phyloP scores from a whole-genome alignment of 495 filamentous ascomycete species.

The Penicillium lividum region DNA sequence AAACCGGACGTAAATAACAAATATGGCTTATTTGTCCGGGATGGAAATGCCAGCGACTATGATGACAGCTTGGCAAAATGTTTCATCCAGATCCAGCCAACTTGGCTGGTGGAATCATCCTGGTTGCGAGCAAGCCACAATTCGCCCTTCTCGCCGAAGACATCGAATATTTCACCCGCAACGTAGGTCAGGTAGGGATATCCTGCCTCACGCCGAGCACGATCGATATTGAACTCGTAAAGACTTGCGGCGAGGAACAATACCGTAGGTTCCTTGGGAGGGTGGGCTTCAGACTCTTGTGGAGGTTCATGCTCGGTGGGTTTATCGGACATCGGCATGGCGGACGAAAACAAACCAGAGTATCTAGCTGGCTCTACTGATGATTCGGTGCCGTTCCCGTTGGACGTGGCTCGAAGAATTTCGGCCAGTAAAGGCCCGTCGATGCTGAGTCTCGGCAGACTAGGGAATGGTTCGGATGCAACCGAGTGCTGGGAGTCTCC shows the following conservation, averaged over 20 bases:
- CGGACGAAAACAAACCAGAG: constrained; percentile 80
- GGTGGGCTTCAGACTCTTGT: constrained; percentile 22
- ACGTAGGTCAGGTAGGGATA: constrained; percentile 96
- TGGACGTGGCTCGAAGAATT: constrained; percentile 26
- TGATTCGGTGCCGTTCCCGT: constrained; percentile 27
- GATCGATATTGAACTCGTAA: constrained; percentile 95
- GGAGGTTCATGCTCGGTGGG: constrained; percentile 29
- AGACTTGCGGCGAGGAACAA: constrained; percentile 92
- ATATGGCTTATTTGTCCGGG: neutral
- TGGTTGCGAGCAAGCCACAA: constrained; percentile 98
- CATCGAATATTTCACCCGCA: constrained; percentile 88
- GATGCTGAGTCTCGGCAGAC: constrained; percentile 42
- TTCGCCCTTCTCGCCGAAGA: constrained; percentile 93
- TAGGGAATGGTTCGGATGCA: constrained; percentile 36
- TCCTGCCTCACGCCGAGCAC: constrained; percentile 86
- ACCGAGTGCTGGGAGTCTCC: neutral
- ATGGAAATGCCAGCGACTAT: constrained; percentile 7
- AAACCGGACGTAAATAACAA: constrained; percentile 5
- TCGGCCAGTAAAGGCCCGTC: constrained; percentile 48
- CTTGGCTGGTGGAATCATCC: constrained; percentile 71
- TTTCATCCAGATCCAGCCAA: constrained; percentile 99
- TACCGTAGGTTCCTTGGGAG: constrained; percentile 47
- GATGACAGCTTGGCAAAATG: constrained; percentile 81
- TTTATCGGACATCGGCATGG: constrained; percentile 76
- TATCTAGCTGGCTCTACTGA: constrained; percentile 39